Evolutionary conservation across 108 stramenopile genomes (phyloP).

Genomic region (Pseudonitzschia multiseries): DNA sequence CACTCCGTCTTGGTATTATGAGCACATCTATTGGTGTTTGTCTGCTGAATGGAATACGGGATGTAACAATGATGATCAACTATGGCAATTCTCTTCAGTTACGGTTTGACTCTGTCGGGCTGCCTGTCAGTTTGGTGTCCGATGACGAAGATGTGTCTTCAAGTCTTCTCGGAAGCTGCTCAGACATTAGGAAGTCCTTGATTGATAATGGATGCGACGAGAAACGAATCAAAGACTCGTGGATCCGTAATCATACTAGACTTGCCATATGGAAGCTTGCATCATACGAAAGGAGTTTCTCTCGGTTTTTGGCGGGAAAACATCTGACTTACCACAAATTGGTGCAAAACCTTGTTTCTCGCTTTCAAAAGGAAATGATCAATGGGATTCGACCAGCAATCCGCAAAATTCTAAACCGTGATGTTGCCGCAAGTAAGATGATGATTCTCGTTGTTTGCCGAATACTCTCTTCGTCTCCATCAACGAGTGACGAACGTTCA

Average conservation of each 20-base stretch:
- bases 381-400: conserved; percentile 57
- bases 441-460: conserved; percentile 68
- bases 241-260: conserved; percentile 74
- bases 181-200: conserved; percentile 43
- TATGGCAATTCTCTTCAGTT: conserved; percentile 54
- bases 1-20: conserved; percentile 18
- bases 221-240: conserved; percentile 44
- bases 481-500: conserved; percentile 15
- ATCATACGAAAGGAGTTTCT: conserved; percentile 70
- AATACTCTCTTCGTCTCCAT: conserved; percentile 26
- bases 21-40: conserved; percentile 15
- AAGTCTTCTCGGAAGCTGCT: conserved; percentile 20
- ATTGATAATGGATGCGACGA: conserved; percentile 48
- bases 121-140: conserved; percentile 25
- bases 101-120: conserved; percentile 43
- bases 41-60: conserved; percentile 35
- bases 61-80: conserved; percentile 37
- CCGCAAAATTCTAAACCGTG: conserved; percentile 77
- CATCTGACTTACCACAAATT: conserved; percentile 65
- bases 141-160: conserved; percentile 12
- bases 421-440: conserved; percentile 50
- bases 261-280: conserved; percentile 86
- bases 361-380: conserved; percentile 67
- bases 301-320: conserved; percentile 43
- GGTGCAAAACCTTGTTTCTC: conserved; percentile 47